Base-by-base conservation (phyloP, 1,284 basidiomycete genomes). In the Athelia sp. region DNA sequence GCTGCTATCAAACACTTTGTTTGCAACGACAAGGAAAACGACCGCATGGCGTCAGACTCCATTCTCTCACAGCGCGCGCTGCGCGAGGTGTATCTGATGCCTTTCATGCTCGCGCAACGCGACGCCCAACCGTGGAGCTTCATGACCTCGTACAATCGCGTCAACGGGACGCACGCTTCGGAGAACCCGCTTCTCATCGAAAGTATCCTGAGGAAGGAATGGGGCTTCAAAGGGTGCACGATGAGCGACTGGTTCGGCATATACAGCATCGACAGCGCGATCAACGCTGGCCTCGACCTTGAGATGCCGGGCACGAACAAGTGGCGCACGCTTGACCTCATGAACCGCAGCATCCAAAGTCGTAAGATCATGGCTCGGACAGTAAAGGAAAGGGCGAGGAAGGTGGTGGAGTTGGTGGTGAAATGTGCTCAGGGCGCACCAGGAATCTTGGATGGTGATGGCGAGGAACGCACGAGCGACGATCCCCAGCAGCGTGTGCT, bases 241-340 rank as follows among this genome's bases (percentile, higher is more conserved):
- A 88, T 91, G 84, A 87, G 84, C 54, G 88, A 91, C 61, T 91
- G 88, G 87, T 82, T 81, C 50, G 87, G 89, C 0, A 72, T 79
- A 1, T 90, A 89, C 68, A 80, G 80, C 42, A 73, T 87, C 29
- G 79, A 81, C 52, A 72, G 75, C 36, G 72, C 78, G 26, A 72
- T 90, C 57, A 88, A 87, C 52, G 87, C 87, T 9, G 84, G 85
- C 0, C 70, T 91, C 23, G 89, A 91, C 59, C 75, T 92, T 21
- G 90, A 92, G 62, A 89, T 90, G 85, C 84, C 85, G 0, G 83
- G 85, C 2, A 72, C 68, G 15, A 83, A 82, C 64, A 84, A 84
- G 57, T 87, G 84, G 83, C 73, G 85, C 4, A 77, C 77, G 0
- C 70, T 81, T 23, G 80, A 84, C 52, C 73, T 82, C 18, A 73